phyloP scores from a whole-genome alignment of 495 filamentous ascomycete species.

The Apiosordaria backusii region DNA sequence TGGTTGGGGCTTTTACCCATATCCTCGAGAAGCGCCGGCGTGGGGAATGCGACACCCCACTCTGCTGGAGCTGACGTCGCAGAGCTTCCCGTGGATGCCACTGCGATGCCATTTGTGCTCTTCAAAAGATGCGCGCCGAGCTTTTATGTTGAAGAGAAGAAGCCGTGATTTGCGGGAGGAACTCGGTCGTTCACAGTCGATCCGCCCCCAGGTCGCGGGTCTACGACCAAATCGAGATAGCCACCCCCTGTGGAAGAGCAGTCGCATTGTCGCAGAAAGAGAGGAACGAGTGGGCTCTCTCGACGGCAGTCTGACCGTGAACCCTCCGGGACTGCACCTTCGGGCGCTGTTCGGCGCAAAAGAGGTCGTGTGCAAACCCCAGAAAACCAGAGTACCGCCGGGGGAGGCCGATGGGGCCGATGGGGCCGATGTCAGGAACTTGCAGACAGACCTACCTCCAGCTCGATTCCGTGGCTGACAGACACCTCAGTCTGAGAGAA shows the following conservation, averaged over 20 bases:
- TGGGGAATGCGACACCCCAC: conserved; percentile 24
- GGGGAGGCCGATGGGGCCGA: conserved; percentile 4
- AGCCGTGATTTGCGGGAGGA: conserved; percentile 9
- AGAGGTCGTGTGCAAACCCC: conserved; percentile 4
- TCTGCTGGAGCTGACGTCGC: conserved; percentile 11
- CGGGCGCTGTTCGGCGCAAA: conserved; percentile 9
- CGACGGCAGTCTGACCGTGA: conserved; percentile 9
- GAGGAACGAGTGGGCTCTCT: too few species aligned
- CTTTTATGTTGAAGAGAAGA: conserved; percentile 9
- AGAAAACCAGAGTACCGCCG: conserved; percentile 7
- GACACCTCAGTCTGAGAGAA: background rate
- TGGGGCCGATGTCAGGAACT: conserved; percentile 1
- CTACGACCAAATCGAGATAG: conserved; percentile 1
- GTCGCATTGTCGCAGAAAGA: background rate
- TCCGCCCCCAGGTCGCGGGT: conserved; percentile 6
- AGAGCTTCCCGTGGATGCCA: conserved; percentile 8
- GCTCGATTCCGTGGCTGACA: too few species aligned
- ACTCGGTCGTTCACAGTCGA: conserved; percentile 11
- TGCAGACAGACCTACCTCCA: background rate
- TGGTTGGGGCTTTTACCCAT: conserved; percentile 33
- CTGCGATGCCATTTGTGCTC: conserved; percentile 2
- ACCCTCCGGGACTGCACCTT: conserved; percentile 1
- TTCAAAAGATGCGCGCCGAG: conserved; percentile 13
- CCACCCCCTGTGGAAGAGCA: background rate
- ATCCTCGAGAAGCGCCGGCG: conserved; percentile 29